Conservation (phyloP, 164 flowering plant genomes). For the Aristolochia fimbriata region DNA sequence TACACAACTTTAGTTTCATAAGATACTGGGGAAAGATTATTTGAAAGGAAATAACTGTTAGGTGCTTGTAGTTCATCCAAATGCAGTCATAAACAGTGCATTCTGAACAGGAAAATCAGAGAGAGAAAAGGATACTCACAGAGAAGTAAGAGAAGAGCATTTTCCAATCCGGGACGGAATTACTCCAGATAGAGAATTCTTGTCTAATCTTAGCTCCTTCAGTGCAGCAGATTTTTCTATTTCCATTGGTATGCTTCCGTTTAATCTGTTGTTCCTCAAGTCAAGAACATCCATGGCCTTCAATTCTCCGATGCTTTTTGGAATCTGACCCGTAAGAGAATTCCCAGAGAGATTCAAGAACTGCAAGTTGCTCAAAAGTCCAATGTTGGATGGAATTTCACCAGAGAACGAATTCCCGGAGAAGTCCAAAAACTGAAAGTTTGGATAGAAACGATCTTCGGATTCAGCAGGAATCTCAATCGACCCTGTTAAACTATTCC, state of each 20-base stretch:
- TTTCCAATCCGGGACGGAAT: slow-evolving; percentile 53
- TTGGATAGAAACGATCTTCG: slow-evolving; percentile 14
- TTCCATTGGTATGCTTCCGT: slow-evolving; percentile 66
- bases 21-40: too few relatives aligned
- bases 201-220: slow-evolving; percentile 51
- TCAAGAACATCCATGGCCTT: slow-evolving; percentile 50
- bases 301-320: slow-evolving; percentile 52
- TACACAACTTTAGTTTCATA: too few relatives aligned
- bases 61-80: too few relatives aligned
- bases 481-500: slow-evolving; percentile 28
- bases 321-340: slow-evolving; percentile 51
- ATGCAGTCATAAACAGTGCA: neutral
- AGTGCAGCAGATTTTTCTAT: slow-evolving; percentile 57
- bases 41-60: too few relatives aligned
- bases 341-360: slow-evolving; percentile 60
- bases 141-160: slow-evolving; percentile 42
- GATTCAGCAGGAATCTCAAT: slow-evolving; percentile 14
- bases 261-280: slow-evolving; percentile 56
- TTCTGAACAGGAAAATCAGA: slow-evolving; percentile 6
- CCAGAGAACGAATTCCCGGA: slow-evolving; percentile 65
- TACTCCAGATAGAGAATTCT: slow-evolving; percentile 39
- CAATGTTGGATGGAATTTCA: slow-evolving; percentile 34
- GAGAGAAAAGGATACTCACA: slow-evolving; percentile 37
- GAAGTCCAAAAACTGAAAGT: slow-evolving; percentile 48
- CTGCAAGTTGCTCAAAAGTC: slow-evolving; percentile 44